phyloP scores from a whole-genome alignment of 805 yeast species.

The Yamadazyma phyllophila region DNA sequence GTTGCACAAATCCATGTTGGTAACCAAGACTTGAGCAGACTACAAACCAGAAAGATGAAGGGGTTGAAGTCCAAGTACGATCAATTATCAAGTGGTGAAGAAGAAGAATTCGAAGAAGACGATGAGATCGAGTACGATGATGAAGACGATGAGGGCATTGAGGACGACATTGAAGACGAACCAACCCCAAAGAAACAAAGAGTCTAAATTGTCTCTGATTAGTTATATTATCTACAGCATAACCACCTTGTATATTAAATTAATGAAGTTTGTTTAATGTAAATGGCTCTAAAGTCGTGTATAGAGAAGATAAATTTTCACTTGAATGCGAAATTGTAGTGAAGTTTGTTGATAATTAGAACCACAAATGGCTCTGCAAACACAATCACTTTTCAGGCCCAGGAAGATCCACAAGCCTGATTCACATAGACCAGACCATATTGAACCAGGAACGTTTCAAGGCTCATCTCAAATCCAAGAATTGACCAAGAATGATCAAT shows the following conservation, averaged over 20 bases:
- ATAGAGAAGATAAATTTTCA: background rate
- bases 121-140: constrained; percentile 17
- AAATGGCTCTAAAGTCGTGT: background rate
- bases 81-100: constrained; percentile 61
- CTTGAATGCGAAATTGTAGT: background rate
- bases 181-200: constrained; percentile 35
- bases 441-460: background rate
- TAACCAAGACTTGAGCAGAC: constrained; percentile 81
- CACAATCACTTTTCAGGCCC: constrained; percentile 8
- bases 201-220: constrained; percentile 11
- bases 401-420: constrained; percentile 5
- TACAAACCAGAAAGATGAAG: constrained; percentile 98
- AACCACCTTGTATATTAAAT: constrained; percentile 8
- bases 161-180: constrained; percentile 22
- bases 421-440: background rate
- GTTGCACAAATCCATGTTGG: constrained; percentile 96
- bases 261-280: background rate
- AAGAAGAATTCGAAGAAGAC: constrained; percentile 20
- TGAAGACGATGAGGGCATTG: constrained; percentile 36
- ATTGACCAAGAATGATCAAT: constrained; percentile 56
- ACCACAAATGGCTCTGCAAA: constrained; percentile 1
- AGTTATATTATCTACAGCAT: constrained; percentile 1
- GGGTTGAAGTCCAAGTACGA: constrained; percentile 88
- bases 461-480: constrained; percentile 27
- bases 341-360: background rate